Percentiles rank a stretch among this genome's conserved stretches.
Evolutionary conservation across 2,329 filamentous ascomycete species (phyloP).

Genomic region (Fusarium ramigenum): DNA sequence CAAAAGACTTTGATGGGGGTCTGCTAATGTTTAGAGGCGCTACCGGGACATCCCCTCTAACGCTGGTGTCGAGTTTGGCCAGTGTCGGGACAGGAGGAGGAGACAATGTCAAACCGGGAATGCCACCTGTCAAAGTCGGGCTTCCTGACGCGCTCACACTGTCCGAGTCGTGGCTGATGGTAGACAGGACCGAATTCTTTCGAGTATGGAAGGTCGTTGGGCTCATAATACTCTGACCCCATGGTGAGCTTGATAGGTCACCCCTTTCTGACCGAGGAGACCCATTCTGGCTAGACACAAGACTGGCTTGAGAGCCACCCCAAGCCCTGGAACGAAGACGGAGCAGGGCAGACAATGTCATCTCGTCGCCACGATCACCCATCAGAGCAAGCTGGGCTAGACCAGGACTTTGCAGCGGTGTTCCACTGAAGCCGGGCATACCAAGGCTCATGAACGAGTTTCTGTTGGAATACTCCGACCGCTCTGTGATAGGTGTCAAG

Average conservation of each 20-base stretch:
- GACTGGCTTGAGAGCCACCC: conserved; percentile 81
- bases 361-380: conserved; percentile 67
- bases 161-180: conserved; percentile 60
- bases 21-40: conserved; percentile 16
- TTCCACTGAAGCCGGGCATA: conserved; percentile 52
- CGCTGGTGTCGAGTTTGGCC: conserved; percentile 12
- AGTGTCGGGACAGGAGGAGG: conserved; percentile 36
- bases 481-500: conserved; percentile 93
- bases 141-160: conserved; percentile 58
- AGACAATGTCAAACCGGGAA: conserved; percentile 45
- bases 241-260: conserved; percentile 58
- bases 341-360: conserved; percentile 77
- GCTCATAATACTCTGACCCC: conserved; percentile 38
- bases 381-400: conserved; percentile 79
- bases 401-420: conserved; percentile 72
- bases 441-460: conserved; percentile 85
- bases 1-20: conserved; percentile 17
- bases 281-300: conserved; percentile 64
- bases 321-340: conserved; percentile 79
- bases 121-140: conserved; percentile 59
- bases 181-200: conserved; percentile 61
- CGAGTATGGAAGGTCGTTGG: conserved; percentile 51
- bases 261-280: conserved; percentile 61
- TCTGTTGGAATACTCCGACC: conserved; percentile 93
- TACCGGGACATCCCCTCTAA: conserved; percentile 17